Evolutionary conservation across 2,329 filamentous ascomycete species (phyloP), one percentile per base, ranked within the genome.

Genomic region (Pseudogymnoascus sp.): DNA sequence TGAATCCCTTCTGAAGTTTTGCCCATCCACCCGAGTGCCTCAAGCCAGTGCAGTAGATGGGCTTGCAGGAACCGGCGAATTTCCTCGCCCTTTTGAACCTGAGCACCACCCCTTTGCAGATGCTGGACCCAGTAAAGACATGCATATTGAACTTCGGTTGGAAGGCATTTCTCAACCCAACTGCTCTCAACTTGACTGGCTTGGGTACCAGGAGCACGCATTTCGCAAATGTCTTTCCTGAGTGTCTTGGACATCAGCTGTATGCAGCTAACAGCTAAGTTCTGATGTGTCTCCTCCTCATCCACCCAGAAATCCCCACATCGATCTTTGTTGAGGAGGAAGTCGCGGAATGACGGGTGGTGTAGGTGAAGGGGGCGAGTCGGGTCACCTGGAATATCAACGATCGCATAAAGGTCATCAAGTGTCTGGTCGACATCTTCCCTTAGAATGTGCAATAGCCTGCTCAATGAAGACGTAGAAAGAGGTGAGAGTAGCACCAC

Each of bases 41-140:
- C 72, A 36, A 75, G 67, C 73, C 72, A 75, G 61, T 74, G 68
- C 1, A 74, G 69, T 59, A 74, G 58, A 65, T 74, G 68, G 54
- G 61, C 59, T 61, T 68, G 59, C 7, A 75, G 66, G 63, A 75
- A 75, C 8, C 60, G 18, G 60, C 73, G 66, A n/a, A 64, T 67
- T 57, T 62, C 14, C 20, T 70, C 67, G 60, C 62, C 58, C 61
- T 70, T 66, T 62, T 65, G 65, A 65, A 68, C 69, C 65, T 69
- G 68, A 61, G 64, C 63, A 59, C 63, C 62, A 66, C 68, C 67
- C 36, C 65, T 61, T 63, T 67, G 61, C 0, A 70, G 59, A 67
- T 73, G 71, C 37, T 67, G 65, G 18, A 70, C 64, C 73, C 71
- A 75, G 65, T 75, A 74, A 5, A 68, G 65, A 62, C 70, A 74